Base-by-base conservation (phyloP, 345 rosid genomes). In the Bruguiera gymnorhiza region DNA sequence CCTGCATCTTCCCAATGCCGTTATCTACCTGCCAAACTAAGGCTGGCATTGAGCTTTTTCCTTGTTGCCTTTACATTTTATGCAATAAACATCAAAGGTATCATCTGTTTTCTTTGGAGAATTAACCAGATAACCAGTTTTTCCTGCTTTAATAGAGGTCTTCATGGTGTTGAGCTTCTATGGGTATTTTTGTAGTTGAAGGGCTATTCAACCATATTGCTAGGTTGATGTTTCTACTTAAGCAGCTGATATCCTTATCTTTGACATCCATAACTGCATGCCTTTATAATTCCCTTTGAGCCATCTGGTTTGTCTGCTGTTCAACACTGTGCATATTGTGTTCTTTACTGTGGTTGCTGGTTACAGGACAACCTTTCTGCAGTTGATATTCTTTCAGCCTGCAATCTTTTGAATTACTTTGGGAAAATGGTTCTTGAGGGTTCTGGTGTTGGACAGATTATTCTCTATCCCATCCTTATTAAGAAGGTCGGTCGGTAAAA, bases 401-500 rank as follows among this genome's bases (percentile, higher is more conserved):
- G 97, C 89, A 94, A 94, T 86, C 99, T 94, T 60, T 88, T 94
- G 75, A 94, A 94, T 70, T 92, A 94, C 71, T 94, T 94, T 74
- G 99, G 99, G 71, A 94, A 94, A 83, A 94, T 92, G 99, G 90
- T 81, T 81, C 99, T 94, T 76, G 97, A 93, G 75, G 99, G 99
- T 79, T 94, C 99, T 54, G 97, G 97, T 67, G 99, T 92, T 84
- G 99, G 99, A 70, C 92, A 94, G 85, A 94, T 94, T 73, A 84
- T 96, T 31, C 81, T 94, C 72, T 73, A 75, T 73, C 99, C 99
- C 69, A 94, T 94, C 70, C 99, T 94, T 68, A 83, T 94, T 62
- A 86, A 60, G 83, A 94, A 94, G 97, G 98, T 91, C 56, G 56
- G 85, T 78, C 69, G 62, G 69, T 70, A 39, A 20, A 67, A 52